A percentile compares a stretch with the other conserved stretches of the same genome.
phyloP scores from a whole-genome alignment of 352 stramenopile species.

The Bremia lactucae region DNA sequence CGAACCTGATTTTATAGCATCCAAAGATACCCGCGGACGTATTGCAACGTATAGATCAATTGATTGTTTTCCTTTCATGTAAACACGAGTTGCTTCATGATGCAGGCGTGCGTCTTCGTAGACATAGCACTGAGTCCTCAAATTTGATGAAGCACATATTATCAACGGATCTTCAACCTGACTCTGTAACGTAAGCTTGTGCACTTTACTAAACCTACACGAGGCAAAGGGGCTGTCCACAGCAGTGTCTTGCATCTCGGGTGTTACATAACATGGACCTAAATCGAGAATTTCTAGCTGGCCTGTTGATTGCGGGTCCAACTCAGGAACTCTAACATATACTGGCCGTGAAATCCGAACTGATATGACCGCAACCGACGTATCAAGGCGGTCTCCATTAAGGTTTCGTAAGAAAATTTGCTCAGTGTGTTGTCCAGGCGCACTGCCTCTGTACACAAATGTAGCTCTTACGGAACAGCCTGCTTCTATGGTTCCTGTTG shows the following conservation, averaged over 20 bases:
- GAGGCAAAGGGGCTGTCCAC: slow-evolving; percentile 64
- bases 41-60: slow-evolving; percentile 75
- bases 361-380: slow-evolving; percentile 47
- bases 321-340: slow-evolving; percentile 74
- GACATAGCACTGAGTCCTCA: slow-evolving; percentile 86
- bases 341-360: slow-evolving; percentile 67
- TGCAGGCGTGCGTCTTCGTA: slow-evolving; percentile 67
- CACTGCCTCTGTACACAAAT: slow-evolving; percentile 62
- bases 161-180: slow-evolving; percentile 69
- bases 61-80: slow-evolving; percentile 48
- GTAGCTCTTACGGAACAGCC: slow-evolving; percentile 32
- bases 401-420: slow-evolving; percentile 79
- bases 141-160: slow-evolving; percentile 72
- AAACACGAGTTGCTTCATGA: slow-evolving; percentile 62
- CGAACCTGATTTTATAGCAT: slow-evolving; percentile 72
- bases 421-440: slow-evolving; percentile 62
- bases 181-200: slow-evolving; percentile 73
- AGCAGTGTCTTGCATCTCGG: slow-evolving; percentile 73
- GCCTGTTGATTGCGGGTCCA: slow-evolving; percentile 68
- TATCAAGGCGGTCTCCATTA: slow-evolving; percentile 66
- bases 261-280: slow-evolving; percentile 74
- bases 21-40: slow-evolving; percentile 60
- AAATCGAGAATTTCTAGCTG: slow-evolving; percentile 66
- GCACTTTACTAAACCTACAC: slow-evolving; percentile 79
- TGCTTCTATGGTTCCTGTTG: slow-evolving; percentile 57